Percentiles rank a stretch among this genome's conserved stretches.
phyloP scores from a whole-genome alignment of 2,329 filamentous ascomycete species.

The Seiridium cupressi region DNA sequence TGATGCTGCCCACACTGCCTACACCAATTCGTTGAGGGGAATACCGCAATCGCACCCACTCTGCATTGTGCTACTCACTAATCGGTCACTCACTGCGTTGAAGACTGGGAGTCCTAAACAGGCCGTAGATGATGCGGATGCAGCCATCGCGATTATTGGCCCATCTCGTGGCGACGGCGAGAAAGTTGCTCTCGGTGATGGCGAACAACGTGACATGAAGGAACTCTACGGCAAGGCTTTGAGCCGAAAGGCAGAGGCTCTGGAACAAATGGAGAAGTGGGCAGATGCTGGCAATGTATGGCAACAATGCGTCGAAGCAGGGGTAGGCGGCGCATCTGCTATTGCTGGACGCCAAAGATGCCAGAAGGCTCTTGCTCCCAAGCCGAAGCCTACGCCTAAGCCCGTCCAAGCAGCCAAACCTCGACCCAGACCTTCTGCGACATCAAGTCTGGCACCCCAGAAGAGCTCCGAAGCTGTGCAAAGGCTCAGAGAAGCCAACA shows the following conservation, averaged over 20 bases:
- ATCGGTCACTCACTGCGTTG: slow-evolving; percentile 83
- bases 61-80: slow-evolving; percentile 84
- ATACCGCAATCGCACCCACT: slow-evolving; percentile 80
- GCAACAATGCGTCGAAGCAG: slow-evolving; percentile 78
- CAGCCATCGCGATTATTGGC: slow-evolving; percentile 77
- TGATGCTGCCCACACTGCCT: slow-evolving; percentile 78
- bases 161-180: slow-evolving; percentile 76
- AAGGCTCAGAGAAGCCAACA: slow-evolving; percentile 78
- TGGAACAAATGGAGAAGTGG: slow-evolving; percentile 97
- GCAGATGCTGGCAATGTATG: slow-evolving; percentile 76
- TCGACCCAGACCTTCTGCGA: slow-evolving; percentile 38
- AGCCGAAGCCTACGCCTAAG: slow-evolving; percentile 48
- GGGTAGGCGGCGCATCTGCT: slow-evolving; percentile 81
- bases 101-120: slow-evolving; percentile 91
- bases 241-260: slow-evolving; percentile 89
- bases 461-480: slow-evolving; percentile 75
- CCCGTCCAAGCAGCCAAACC: slow-evolving; percentile 43
- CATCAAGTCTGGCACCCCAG: slow-evolving; percentile 38
- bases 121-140: slow-evolving; percentile 81
- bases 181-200: slow-evolving; percentile 66
- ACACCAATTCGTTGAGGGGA: slow-evolving; percentile 71
- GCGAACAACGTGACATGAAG: slow-evolving; percentile 78
- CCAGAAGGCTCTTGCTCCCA: slow-evolving; percentile 78
- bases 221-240: slow-evolving; percentile 93
- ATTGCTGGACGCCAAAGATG: slow-evolving; percentile 86